Evolutionary conservation across 2,329 filamentous ascomycete species (phyloP).

Genomic region (Scedosporium apiospermum): DNA sequence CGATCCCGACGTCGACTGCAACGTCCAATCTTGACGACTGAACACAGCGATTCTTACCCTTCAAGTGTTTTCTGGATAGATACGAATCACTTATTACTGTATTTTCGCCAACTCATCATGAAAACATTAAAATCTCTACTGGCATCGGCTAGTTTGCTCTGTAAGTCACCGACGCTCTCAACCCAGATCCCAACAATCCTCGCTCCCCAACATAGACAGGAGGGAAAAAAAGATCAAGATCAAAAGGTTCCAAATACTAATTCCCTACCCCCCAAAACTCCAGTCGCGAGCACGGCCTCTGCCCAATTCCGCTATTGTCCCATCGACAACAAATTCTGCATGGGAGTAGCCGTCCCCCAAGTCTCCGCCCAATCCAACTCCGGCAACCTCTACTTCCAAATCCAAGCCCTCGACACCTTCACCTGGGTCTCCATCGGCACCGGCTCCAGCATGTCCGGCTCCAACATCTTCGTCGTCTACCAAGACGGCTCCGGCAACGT

Average conservation of each 20-base stretch:
- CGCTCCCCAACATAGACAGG: too few relatives aligned
- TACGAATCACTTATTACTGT: not conserved
- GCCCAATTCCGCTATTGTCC: conserved; percentile 26
- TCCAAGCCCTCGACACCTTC: conserved; percentile 43
- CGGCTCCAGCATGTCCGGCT: conserved; percentile 41
- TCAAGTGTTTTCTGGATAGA: too few relatives aligned
- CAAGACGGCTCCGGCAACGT: conserved; percentile 47
- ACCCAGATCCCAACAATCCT: too few relatives aligned
- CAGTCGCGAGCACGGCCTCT: not conserved
- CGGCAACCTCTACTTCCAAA: conserved; percentile 52
- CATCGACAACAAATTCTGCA: conserved; percentile 35
- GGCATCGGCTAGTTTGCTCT: not conserved
- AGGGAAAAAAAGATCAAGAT: not conserved
- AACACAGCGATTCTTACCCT: not conserved
- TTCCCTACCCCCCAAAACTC: not conserved
- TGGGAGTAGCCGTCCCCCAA: conserved; percentile 44
- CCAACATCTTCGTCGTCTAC: conserved; percentile 57
- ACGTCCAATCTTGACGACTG: not conserved
- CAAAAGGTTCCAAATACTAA: not conserved
- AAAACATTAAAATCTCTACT: not conserved
- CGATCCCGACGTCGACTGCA: not conserved
- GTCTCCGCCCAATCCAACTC: conserved; percentile 34
- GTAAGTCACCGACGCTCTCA: not conserved
- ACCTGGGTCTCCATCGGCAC: conserved; percentile 51
- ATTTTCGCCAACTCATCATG: not conserved